Evolutionary conservation across 1,284 basidiomycete genomes (phyloP).

Genomic region (Ceratobasidium sp.): DNA sequence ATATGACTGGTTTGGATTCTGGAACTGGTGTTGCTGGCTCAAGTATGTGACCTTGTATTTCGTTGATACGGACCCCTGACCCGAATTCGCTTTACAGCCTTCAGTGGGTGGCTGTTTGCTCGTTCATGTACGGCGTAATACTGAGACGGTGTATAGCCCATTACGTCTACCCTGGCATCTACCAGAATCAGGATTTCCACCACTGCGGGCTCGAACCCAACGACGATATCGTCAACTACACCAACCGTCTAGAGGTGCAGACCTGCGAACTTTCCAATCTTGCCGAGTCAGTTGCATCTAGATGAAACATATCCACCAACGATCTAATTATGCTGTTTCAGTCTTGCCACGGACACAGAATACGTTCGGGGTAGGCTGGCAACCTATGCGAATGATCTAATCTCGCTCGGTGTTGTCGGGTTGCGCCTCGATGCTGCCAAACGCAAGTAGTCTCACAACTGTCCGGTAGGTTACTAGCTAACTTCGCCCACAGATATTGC

Average conservation of each 20-base stretch:
- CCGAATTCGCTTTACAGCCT: conserved; percentile 4
- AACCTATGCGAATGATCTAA: conserved; percentile 60
- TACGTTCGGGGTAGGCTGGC: conserved; percentile 67
- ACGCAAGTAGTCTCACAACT: conserved; percentile 56
- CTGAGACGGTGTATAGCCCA: background rate
- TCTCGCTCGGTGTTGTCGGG: conserved; percentile 71
- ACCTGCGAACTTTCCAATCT: conserved; percentile 57
- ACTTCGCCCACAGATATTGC: conserved; percentile 44
- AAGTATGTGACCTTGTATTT: background rate
- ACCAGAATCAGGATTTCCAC: conserved; percentile 47
- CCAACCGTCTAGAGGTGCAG: conserved; percentile 71
- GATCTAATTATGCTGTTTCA: conserved; percentile 34
- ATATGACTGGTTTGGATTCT: conserved; percentile 47
- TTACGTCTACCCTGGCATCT: conserved; percentile 32
- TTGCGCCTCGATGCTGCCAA: conserved; percentile 74
- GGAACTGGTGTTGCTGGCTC: conserved; percentile 40
- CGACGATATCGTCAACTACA: conserved; percentile 44
- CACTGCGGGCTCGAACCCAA: conserved; percentile 41
- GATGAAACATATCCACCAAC: background rate
- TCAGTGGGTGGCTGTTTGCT: conserved; percentile 9
- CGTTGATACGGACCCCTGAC: background rate
- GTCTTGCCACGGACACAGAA: conserved; percentile 66
- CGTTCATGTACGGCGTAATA: background rate
- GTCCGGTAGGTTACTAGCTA: conserved; percentile 1
- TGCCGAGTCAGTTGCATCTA: conserved; percentile 45